Percentiles rank a stretch among this genome's conserved stretches.
These are phyloP conservation scores for Xylaria flabelliformis DNA, from an alignment of 495 filamentous ascomycete genomes.

Conservation along the genomic window DNA sequence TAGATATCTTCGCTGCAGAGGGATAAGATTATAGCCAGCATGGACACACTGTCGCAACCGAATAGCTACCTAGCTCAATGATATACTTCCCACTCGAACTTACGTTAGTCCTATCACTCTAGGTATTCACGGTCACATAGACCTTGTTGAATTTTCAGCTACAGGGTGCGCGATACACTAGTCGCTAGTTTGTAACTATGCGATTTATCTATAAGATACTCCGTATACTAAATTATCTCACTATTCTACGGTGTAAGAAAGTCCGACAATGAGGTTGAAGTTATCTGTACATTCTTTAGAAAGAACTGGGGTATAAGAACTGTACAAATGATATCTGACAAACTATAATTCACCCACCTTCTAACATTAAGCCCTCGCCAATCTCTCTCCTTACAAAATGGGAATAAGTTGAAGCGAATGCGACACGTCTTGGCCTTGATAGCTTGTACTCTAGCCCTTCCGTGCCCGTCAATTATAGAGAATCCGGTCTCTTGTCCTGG, in stretches of 20 bases:
- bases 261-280: neutral
- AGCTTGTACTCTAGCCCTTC: neutral
- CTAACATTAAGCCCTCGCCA: slow-evolving; percentile 11
- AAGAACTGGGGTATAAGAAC: slow-evolving; percentile 14
- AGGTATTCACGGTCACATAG: neutral
- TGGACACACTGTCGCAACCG: neutral
- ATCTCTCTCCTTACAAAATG: neutral
- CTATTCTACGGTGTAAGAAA: no score
- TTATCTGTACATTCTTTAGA: slow-evolving; percentile 6
- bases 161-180: neutral
- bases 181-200: neutral
- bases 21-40: neutral
- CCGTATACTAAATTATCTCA: no score
- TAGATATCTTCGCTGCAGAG: neutral
- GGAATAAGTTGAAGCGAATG: slow-evolving; percentile 7
- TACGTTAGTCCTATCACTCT: neutral
- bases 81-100: neutral
- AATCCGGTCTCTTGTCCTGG: slow-evolving; percentile 32
- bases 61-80: neutral
- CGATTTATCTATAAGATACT: neutral
- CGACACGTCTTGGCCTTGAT: neutral
- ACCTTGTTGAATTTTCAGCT: neutral
- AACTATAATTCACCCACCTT: neutral
- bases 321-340: neutral
- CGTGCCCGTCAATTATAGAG: slow-evolving; percentile 26